These are phyloP conservation scores for Somion occarium DNA, from an alignment of 1,284 basidiomycete genomes.

Conservation along the genomic window DNA sequence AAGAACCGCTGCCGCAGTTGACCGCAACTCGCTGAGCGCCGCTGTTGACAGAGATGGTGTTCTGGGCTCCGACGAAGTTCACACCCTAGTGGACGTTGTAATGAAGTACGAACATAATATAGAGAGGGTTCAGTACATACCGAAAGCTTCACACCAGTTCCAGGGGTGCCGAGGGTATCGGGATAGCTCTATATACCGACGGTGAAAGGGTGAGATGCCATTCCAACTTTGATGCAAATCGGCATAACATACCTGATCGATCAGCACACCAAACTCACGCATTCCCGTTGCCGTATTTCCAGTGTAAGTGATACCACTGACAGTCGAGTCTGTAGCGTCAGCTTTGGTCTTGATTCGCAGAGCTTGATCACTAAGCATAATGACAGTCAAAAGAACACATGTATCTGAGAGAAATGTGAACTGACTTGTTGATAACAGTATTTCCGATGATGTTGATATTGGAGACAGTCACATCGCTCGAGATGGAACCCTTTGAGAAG, in stretches of 20 bases:
- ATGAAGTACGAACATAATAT: neutral
- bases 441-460: constrained; percentile 44
- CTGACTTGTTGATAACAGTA: constrained; percentile 30
- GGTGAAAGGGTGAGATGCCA: neutral
- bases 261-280: constrained; percentile 32
- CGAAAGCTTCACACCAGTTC: constrained; percentile 29
- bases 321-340: constrained; percentile 28
- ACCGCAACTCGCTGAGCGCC: constrained; percentile 26
- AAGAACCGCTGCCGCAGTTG: constrained; percentile 28
- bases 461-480: constrained; percentile 39
- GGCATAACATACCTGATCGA: constrained; percentile 28
- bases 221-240: too few relatives aligned
- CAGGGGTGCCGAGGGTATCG: constrained; percentile 31
- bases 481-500: constrained; percentile 42
- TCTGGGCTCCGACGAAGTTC: constrained; percentile 25
- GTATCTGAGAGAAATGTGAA: neutral
- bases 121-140: constrained; percentile 20
- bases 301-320: constrained; percentile 33
- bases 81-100: constrained; percentile 23
- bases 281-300: constrained; percentile 24
- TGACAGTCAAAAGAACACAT: neutral
- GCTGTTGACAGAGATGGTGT: constrained; percentile 23
- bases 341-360: constrained; percentile 37
- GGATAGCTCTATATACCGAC: constrained; percentile 29
- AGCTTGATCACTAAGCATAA: constrained; percentile 30